Percentiles rank a stretch among this genome's conserved stretches.
These are phyloP conservation scores for Aspergillus bertholletiae DNA, from an alignment of 495 filamentous ascomycete species.

Conservation along the genomic window DNA sequence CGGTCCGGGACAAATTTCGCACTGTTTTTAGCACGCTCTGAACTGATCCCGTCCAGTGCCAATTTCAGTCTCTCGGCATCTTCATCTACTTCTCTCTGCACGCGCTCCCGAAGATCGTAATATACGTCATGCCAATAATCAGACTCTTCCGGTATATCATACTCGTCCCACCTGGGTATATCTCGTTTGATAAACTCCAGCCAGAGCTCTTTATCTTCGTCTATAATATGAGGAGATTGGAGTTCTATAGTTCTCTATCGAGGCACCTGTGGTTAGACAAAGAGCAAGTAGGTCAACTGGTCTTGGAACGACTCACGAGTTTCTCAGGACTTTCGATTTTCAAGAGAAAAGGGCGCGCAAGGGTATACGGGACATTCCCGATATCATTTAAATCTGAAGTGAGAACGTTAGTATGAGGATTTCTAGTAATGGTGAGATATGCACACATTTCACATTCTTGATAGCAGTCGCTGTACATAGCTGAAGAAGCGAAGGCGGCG, in stretches of 20 bases:
- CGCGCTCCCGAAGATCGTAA: slow-evolving; percentile 40
- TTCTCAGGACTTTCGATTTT: slow-evolving; percentile 64
- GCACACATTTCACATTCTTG: slow-evolving; percentile 43
- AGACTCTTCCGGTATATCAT: slow-evolving; percentile 52
- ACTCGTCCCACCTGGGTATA: slow-evolving; percentile 57
- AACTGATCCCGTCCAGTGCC: slow-evolving; percentile 47
- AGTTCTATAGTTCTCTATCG: slow-evolving; percentile 55
- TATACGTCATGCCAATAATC: slow-evolving; percentile 66
- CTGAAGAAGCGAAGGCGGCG: slow-evolving; percentile 37
- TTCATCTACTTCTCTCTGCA: slow-evolving; percentile 42
- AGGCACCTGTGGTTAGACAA: neutral
- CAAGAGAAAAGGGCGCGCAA: slow-evolving; percentile 56
- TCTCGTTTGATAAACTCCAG: slow-evolving; percentile 63
- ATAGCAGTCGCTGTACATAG: slow-evolving; percentile 43
- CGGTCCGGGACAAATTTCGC: slow-evolving; percentile 40
- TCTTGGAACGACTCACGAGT: slow-evolving; percentile 42
- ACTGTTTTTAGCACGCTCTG: slow-evolving; percentile 44
- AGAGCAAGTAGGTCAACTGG: neutral
- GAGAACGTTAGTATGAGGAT: neutral
- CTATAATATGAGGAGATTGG: slow-evolving; percentile 61
- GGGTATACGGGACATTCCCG: slow-evolving; percentile 59
- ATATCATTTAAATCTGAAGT: slow-evolving; percentile 56
- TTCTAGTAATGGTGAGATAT: neutral
- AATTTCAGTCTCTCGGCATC: slow-evolving; percentile 48
- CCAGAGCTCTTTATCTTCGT: slow-evolving; percentile 64